Evolutionary conservation across 2,329 filamentous ascomycete species (phyloP), one percentile per base, ranked within the genome.

Genomic region (Trichoderma sp.): DNA sequence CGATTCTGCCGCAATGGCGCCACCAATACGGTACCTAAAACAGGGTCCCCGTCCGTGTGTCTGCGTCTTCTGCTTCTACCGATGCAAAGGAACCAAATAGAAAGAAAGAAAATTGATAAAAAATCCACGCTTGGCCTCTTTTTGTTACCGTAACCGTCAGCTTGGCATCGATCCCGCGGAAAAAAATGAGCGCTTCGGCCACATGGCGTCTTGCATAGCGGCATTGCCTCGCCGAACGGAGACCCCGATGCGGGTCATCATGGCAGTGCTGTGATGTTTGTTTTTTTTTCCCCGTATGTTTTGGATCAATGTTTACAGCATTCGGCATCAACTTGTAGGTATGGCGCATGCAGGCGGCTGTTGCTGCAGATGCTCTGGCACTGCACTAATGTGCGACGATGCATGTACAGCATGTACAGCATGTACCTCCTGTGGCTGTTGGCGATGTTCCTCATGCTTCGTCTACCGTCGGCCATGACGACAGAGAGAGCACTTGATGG

Each of bases 171-270:
- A 64, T 56, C 52, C 42, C 53, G 52, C 52, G 63, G 64, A 59
- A 59, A 67, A 58, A 58, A 19, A 34, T 54, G 27, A 32, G 52
- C 52, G 45, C 19, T 27, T 34, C 64, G 56, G 45, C 64, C 42
- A 60, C 53, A 67, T 58, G 57, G 48, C 64, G 54, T 52, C 22
- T 35, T 39, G 64, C 45, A 67, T 53, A n/a, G 34, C 45, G 34
- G 64, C 56, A 45, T 52, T 61, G 56, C 64, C 56, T 60, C 56
- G 57, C 56, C 57, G 52, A 32, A 66, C 61, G 61, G 67, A 54
- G 63, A 67, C 39, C 48, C 67, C 67, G 63, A 66, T 68, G 67
- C 67, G 53, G 63, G 67, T 65, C 67, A 59, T 67, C 61, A 68
- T 66, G 67, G 67, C 61, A 48, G 67, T 68, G 67, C 67, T 61